These are phyloP conservation scores for Penicillium subrubescens DNA, from an alignment of 495 filamentous ascomycete species.

Conservation along the genomic window DNA sequence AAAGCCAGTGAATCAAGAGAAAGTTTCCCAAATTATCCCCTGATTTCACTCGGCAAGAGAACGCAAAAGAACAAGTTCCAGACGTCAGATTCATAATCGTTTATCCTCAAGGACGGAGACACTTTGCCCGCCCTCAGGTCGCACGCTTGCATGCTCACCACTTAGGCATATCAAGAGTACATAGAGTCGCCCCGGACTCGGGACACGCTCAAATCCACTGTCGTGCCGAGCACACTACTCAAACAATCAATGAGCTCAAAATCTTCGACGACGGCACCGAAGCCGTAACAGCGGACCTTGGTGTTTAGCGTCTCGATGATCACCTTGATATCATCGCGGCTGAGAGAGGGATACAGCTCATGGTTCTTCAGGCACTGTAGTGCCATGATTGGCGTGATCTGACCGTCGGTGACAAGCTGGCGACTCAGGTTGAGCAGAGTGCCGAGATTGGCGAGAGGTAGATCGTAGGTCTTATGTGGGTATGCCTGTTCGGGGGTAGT, in stretches of 20 bases:
- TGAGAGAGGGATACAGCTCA: conserved; percentile 64
- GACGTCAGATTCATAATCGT: conserved; percentile 22
- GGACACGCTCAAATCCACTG: conserved; percentile 50
- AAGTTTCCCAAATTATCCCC: background rate
- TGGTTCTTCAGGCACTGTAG: conserved; percentile 80
- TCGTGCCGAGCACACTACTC: conserved; percentile 67
- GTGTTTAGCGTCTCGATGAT: conserved; percentile 71
- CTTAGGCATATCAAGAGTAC: conserved; percentile 32
- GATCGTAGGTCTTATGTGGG: conserved; percentile 46
- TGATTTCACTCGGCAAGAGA: conserved; percentile 1
- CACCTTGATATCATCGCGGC: conserved; percentile 66
- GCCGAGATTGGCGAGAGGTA: conserved; percentile 71
- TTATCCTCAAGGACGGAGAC: background rate
- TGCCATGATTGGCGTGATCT: conserved; percentile 97
- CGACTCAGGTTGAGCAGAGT: conserved; percentile 84
- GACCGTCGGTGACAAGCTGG: conserved; percentile 81
- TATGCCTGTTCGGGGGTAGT: conserved; percentile 45
- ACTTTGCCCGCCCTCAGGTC: background rate
- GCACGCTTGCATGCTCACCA: background rate
- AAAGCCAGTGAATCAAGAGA: background rate
- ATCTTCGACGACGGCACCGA: conserved; percentile 68
- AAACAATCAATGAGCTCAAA: conserved; percentile 90
- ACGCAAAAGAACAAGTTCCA: conserved; percentile 5
- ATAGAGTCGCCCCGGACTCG: conserved; percentile 38
- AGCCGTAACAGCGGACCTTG: conserved; percentile 94